phyloP scores from a whole-genome alignment of 106 monocot genomes.

The Dioscorea zingiberensis region DNA sequence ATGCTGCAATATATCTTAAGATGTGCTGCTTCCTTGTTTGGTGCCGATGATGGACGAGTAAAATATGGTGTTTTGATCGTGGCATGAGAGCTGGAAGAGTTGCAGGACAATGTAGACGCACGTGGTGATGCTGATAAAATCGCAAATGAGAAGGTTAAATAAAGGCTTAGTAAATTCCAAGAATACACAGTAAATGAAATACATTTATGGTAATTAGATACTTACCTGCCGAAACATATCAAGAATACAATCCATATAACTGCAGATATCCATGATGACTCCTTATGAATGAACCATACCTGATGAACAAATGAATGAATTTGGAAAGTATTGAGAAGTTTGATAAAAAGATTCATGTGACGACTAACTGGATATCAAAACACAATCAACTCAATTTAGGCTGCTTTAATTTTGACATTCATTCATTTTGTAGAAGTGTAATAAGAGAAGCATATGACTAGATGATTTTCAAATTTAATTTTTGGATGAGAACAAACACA shows the following conservation, averaged over 20 bases:
- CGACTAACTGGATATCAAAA: too few species aligned
- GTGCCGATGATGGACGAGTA: conserved; percentile 22
- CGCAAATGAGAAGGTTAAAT: conserved; percentile 1
- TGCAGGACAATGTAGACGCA: conserved; percentile 71
- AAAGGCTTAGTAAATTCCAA: neutral
- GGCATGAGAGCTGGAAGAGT: conserved; percentile 39
- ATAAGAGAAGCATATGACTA: too few species aligned
- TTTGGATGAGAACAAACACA: too few species aligned
- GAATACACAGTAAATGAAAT: neutral
- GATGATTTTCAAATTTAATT: too few species aligned
- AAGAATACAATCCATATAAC: conserved; percentile 38
- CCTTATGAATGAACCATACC: conserved; percentile 44
- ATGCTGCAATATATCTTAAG: conserved; percentile 11
- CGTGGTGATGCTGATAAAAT: conserved; percentile 50
- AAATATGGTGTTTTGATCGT: conserved; percentile 36
- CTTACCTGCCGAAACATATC: conserved; percentile 47
- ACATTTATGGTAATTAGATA: too few species aligned
- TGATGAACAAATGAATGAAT: neutral
- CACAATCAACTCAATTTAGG: too few species aligned
- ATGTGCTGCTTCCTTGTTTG: conserved; percentile 27
- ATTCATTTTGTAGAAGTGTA: too few species aligned
- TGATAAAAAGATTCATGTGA: neutral
- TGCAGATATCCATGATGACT: conserved; percentile 37
- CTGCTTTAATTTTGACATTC: too few species aligned
- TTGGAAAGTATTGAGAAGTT: neutral